phyloP scores from a whole-genome alignment of 2,329 filamentous ascomycete species.

The Pseudocercospora ulei region DNA sequence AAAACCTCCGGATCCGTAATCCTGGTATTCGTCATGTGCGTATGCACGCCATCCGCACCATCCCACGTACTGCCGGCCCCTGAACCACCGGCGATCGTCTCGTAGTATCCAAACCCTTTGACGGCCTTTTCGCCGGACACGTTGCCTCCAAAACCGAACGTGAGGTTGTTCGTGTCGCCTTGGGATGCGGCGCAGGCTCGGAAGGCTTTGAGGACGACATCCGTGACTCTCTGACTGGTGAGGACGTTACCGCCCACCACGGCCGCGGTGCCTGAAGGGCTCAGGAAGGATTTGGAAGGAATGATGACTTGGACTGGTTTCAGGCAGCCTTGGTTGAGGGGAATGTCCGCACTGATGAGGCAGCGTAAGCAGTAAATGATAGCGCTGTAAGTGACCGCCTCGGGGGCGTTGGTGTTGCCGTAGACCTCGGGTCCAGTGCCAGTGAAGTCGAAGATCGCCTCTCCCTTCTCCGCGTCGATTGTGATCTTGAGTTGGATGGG shows the following conservation, averaged over 20 bases:
- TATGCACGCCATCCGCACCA: constrained; percentile 67
- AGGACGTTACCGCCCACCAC: constrained; percentile 78
- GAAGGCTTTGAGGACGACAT: constrained; percentile 74
- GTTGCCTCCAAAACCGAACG: constrained; percentile 70
- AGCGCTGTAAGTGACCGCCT: constrained; percentile 71
- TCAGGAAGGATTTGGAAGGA: constrained; percentile 61
- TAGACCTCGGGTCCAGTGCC: constrained; percentile 61
- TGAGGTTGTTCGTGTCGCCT: constrained; percentile 75
- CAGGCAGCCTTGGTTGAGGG: constrained; percentile 76
- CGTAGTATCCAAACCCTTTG: constrained; percentile 79
- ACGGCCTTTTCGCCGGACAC: constrained; percentile 48
- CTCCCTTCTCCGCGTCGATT: constrained; percentile 63
- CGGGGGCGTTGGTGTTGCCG: constrained; percentile 68
- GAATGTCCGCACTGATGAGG: constrained; percentile 69
- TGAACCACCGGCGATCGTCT: constrained; percentile 69
- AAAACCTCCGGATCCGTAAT: constrained; percentile 75
- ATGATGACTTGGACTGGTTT: constrained; percentile 66
- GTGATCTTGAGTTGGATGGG: constrained; percentile 65
- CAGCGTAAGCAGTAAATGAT: constrained; percentile 80
- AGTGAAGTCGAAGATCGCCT: constrained; percentile 67
- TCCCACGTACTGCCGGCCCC: constrained; percentile 65
- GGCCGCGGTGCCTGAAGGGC: constrained; percentile 64
- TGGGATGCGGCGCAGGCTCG: constrained; percentile 67
- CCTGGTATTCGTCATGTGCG: constrained; percentile 77
- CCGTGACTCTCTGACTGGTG: constrained; percentile 67